Evolutionary conservation across 2,329 filamentous ascomycete genomes (phyloP), one percentile per base, ranked within the genome.

Genomic region (Nannizziopsis arthrosporioides): DNA sequence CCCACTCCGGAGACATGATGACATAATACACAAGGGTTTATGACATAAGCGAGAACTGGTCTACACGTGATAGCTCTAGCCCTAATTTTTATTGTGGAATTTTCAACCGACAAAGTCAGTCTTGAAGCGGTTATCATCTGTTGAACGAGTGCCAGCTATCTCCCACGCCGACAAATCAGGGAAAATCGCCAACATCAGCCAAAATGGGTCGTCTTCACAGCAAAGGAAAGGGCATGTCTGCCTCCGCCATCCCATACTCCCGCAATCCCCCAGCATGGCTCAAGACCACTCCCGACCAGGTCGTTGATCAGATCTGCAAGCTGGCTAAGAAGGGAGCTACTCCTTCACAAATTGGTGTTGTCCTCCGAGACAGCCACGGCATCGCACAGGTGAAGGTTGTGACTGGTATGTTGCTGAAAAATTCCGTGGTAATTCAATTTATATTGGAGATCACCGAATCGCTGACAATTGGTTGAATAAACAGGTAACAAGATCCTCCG

Each of bases 261-360:
- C 90, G 92, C 76, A 82, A 80, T 63, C 71, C 88, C 57, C 90
- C 92, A 55, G 80, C 89, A 62, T 98, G 92, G 92, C 78, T 96
- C 74, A 98, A 98, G 85, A 93, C 87, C 76, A 94, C 88, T 63
- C 89, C 92, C 68, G 88, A 95, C 66, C 87, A 94, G 77, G 88
- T 98, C 71, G 87, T 94, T 64, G 92, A 98, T 71, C 89, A 96
- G 78, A 98, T 98, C 77, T 89, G 85, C 77, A 94, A 94, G 80
- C 85, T 96, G 70, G 92, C 92, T 69, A 89, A 86, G 78, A 96
- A 96, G 85, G 92, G 93, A 77, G 87, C 87, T 62, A 94, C 90
- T 60, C 92, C 92, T 65, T 95, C 89, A 58, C 90, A 96, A 80
- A 98, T 98, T 66, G 92, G 93, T 85, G 90, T 96, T 69, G 77